phyloP scores from a whole-genome alignment of 208 protist genomes.

The Jaenimonas drosophilae region DNA sequence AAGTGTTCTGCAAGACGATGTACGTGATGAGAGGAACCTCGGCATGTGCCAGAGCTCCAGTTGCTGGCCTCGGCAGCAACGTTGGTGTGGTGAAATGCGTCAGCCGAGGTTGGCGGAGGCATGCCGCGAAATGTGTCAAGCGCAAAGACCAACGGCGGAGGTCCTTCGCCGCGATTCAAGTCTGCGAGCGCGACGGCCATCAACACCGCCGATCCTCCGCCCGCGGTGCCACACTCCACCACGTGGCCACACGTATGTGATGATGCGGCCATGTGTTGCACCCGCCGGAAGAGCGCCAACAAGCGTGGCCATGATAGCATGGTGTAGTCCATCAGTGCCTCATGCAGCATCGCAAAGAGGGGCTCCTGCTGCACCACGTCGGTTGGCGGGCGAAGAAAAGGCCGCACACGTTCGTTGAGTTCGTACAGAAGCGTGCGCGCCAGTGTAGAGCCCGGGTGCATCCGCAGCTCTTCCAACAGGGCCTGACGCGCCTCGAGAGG shows the following conservation, averaged over 20 bases:
- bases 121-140: conserved; percentile 69
- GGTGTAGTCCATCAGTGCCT: conserved; percentile 58
- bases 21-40: conserved; percentile 22
- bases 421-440: conserved; percentile 32
- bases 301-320: conserved; percentile 77
- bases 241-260: conserved; percentile 11
- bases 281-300: conserved; percentile 28
- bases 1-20: conserved; percentile 35
- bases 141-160: conserved; percentile 31
- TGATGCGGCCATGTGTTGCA: conserved; percentile 8
- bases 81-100: conserved; percentile 4
- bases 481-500: conserved; percentile 50
- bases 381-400: conserved; percentile 24
- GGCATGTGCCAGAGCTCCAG: conserved; percentile 70
- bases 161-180: conserved; percentile 3
- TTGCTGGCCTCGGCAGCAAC: not conserved
- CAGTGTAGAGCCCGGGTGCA: conserved; percentile 20
- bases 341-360: conserved; percentile 60
- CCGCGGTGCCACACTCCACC: conserved; percentile 71
- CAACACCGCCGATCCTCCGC: conserved; percentile 51
- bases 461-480: conserved; percentile 60
- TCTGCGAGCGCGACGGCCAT: conserved; percentile 41
- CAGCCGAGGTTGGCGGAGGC: conserved; percentile 33
- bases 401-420: conserved; percentile 27
- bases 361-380: conserved; percentile 33